phyloP scores from a whole-genome alignment of 306 rosid genomes.

The Castanea crenata region DNA sequence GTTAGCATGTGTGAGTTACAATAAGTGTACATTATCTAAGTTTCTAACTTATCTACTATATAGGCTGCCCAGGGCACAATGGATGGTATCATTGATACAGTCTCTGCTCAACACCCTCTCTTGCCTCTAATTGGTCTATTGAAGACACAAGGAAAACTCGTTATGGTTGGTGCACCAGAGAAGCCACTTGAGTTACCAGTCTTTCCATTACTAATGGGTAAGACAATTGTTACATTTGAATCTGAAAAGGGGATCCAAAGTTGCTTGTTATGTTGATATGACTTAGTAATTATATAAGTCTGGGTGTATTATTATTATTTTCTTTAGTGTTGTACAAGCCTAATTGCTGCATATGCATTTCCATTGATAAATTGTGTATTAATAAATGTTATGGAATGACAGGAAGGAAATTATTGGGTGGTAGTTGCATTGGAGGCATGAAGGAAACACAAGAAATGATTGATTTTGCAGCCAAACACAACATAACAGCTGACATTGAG shows the following conservation, averaged over 20 bases:
- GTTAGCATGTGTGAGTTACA: no score
- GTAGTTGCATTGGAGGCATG: constrained; percentile 26
- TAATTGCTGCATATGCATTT: background rate
- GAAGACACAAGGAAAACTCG: constrained; percentile 34
- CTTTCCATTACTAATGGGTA: constrained; percentile 31
- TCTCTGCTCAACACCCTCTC: constrained; percentile 10
- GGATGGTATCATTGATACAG: constrained; percentile 44
- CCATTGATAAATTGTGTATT: background rate
- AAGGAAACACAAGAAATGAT: constrained; percentile 36
- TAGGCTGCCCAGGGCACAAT: constrained; percentile 36
- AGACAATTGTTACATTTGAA: background rate
- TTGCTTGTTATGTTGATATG: no score
- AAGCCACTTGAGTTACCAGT: constrained; percentile 32
- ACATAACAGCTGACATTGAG: background rate
- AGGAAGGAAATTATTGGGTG: constrained; percentile 25
- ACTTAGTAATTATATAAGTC: no score
- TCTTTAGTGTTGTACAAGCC: no score
- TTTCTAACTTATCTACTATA: background rate
- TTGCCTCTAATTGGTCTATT: constrained; percentile 5
- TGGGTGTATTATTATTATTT: no score
- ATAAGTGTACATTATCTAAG: background rate
- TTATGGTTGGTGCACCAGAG: constrained; percentile 40
- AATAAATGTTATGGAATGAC: background rate
- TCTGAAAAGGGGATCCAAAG: no score
- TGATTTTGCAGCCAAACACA: background rate